A percentile compares a stretch with the other conserved stretches of the same genome.
phyloP scores from a whole-genome alignment of 441 rosid genomes.

The Brassica balearica region DNA sequence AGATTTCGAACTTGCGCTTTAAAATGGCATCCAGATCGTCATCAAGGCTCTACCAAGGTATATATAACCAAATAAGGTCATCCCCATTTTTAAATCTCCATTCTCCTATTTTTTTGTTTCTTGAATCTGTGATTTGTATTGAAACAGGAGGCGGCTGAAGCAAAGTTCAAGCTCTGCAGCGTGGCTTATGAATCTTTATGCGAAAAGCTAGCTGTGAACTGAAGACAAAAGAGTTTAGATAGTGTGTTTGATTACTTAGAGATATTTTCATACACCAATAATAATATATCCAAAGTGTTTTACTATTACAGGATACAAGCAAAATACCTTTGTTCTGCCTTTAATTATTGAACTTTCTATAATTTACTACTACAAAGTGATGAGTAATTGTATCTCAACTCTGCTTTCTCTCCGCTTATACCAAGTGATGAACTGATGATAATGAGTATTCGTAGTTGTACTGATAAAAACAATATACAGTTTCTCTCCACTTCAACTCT shows the following conservation, averaged over 20 bases:
- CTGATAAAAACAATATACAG: too few relatives aligned
- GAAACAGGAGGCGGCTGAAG: constrained; percentile 83
- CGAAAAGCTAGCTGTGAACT: constrained; percentile 65
- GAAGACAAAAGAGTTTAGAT: constrained; percentile 31
- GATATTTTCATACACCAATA: not conserved
- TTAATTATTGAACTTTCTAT: not conserved
- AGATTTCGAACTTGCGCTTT: constrained; percentile 88
- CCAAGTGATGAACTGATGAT: not conserved
- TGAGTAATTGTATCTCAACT: not conserved
- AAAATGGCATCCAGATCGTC: constrained; percentile 99
- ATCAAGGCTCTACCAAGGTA: constrained; percentile 90
- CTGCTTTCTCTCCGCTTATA: constrained; percentile 7
- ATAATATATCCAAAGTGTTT: not conserved
- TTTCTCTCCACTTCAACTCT: too few relatives aligned
- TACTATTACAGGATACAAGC: constrained; percentile 2
- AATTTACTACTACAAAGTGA: not conserved
- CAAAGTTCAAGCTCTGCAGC: constrained; percentile 92
- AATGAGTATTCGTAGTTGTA: not conserved
- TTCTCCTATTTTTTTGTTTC: not conserved
- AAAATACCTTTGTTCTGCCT: not conserved
- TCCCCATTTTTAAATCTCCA: not conserved
- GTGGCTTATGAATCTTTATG: constrained; percentile 88
- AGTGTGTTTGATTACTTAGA: constrained; percentile 29
- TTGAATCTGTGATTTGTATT: constrained; percentile 24
- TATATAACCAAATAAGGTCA: constrained; percentile 27